A percentile compares a stretch with the other conserved stretches of the same genome.
phyloP scores from a whole-genome alignment of 225 moss, liverwort and hornwort genomes.

The Antitrichia curtipendula region DNA sequence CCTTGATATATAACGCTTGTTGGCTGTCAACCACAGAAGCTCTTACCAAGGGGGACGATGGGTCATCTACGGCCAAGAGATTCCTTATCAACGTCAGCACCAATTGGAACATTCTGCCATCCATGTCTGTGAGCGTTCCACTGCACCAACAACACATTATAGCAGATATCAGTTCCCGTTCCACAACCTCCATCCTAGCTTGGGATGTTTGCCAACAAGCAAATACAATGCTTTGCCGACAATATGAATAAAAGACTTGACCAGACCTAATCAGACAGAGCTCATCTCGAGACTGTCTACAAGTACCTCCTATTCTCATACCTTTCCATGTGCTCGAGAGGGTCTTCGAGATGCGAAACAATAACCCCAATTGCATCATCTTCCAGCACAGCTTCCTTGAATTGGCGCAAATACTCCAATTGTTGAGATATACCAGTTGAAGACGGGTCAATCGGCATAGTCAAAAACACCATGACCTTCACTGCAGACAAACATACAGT shows the following conservation, averaged over 20 bases:
- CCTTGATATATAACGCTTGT: slow-evolving; percentile 49
- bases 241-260: neutral
- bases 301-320: neutral
- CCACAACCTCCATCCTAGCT: neutral
- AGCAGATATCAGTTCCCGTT: neutral
- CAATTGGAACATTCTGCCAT: slow-evolving; percentile 89
- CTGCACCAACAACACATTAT: slow-evolving; percentile 17
- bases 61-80: slow-evolving; percentile 58
- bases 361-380: slow-evolving; percentile 81
- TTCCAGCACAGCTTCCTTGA: slow-evolving; percentile 71
- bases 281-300: neutral
- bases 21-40: slow-evolving; percentile 31
- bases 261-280: neutral
- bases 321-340: slow-evolving; percentile 87
- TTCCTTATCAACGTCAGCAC: slow-evolving; percentile 85
- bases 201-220: neutral
- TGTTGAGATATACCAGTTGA: slow-evolving; percentile 55
- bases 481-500: slow-evolving; percentile 27
- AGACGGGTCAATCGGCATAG: slow-evolving; percentile 73
- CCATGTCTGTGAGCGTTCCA: slow-evolving; percentile 56
- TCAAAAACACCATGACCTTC: slow-evolving; percentile 90
- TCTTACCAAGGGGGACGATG: slow-evolving; percentile 33
- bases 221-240: neutral
- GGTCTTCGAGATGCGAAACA: slow-evolving; percentile 71
- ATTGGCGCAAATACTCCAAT: slow-evolving; percentile 62